Percentiles rank a stretch among this genome's conserved stretches.
Evolutionary conservation across 2,329 filamentous ascomycete genomes (phyloP).

Genomic region (Aspergillus sp.): DNA sequence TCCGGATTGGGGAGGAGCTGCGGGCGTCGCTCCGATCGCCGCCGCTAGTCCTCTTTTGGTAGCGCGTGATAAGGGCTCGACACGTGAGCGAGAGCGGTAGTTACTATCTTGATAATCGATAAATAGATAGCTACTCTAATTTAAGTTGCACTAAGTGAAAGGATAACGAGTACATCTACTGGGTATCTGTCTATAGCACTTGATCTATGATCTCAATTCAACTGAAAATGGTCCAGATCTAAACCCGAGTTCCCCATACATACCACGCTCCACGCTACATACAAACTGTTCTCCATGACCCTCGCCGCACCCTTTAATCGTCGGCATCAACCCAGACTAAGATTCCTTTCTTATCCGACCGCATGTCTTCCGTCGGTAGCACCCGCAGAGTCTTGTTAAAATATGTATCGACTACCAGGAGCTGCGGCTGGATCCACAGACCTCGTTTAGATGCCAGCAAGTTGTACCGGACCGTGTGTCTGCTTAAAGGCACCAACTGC

Average conservation of each 20-base stretch:
- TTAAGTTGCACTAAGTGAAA: too few relatives aligned
- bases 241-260: too few relatives aligned
- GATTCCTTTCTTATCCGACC: slow-evolving; percentile 56
- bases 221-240: too few relatives aligned
- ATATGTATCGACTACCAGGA: slow-evolving; percentile 84
- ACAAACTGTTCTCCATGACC: too few relatives aligned
- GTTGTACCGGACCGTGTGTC: slow-evolving; percentile 72
- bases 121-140: too few relatives aligned
- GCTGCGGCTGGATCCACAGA: slow-evolving; percentile 69
- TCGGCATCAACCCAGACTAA: slow-evolving; percentile 48
- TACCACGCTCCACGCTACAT: too few relatives aligned
- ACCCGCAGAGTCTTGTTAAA: slow-evolving; percentile 89
- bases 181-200: too few relatives aligned
- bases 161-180: too few relatives aligned
- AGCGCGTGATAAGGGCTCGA: slow-evolving; percentile 23
- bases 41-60: slow-evolving; percentile 23
- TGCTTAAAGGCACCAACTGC: slow-evolving; percentile 79
- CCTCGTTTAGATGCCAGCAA: slow-evolving; percentile 67
- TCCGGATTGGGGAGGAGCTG: slow-evolving; percentile 25
- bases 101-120: not conserved
- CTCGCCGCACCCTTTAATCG: slow-evolving; percentile 24
- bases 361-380: slow-evolving; percentile 72
- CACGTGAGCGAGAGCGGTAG: slow-evolving; percentile 26
- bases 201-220: too few relatives aligned
- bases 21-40: slow-evolving; percentile 23